These are phyloP conservation scores for Fusarium papillatum DNA, from an alignment of 2,329 filamentous ascomycete genomes.

Conservation along the genomic window DNA sequence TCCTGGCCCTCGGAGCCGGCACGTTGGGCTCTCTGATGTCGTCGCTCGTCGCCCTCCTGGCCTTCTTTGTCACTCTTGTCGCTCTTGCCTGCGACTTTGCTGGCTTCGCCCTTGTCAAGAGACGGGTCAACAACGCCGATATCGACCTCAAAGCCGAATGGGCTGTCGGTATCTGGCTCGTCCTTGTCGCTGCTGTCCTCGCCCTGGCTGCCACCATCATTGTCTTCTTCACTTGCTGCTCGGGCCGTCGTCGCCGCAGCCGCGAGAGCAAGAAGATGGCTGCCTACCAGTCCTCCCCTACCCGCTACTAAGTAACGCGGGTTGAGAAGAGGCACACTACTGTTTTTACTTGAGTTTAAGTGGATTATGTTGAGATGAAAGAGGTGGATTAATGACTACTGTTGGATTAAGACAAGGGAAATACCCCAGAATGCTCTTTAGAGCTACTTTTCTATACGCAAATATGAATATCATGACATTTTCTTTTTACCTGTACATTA, in stretches of 20 bases:
- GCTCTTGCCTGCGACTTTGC: conserved; percentile 70
- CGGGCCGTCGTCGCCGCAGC: conserved; percentile 55
- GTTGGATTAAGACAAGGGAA: conserved; percentile 11
- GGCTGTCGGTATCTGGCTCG: conserved; percentile 69
- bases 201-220: conserved; percentile 68
- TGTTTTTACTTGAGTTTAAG: not conserved
- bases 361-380: not conserved
- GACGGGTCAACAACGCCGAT: conserved; percentile 64
- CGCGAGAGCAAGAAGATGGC: conserved; percentile 46
- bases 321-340: not conserved
- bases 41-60: conserved; percentile 62
- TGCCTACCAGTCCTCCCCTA: conserved; percentile 35
- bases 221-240: conserved; percentile 74
- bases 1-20: conserved; percentile 66
- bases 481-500: conserved; percentile 4
- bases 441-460: conserved; percentile 10
- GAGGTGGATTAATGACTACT: conserved; percentile 22
- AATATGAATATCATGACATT: conserved; percentile 32
- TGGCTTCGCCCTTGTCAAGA: conserved; percentile 65
- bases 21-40: conserved; percentile 66
- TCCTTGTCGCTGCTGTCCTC: conserved; percentile 68
- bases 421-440: not conserved
- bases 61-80: conserved; percentile 64
- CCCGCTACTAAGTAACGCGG: conserved; percentile 25
- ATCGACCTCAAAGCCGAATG: conserved; percentile 61